Conservation (phyloP, 192 early-diverging fungal genomes). For the Coemansia sp. region DNA sequence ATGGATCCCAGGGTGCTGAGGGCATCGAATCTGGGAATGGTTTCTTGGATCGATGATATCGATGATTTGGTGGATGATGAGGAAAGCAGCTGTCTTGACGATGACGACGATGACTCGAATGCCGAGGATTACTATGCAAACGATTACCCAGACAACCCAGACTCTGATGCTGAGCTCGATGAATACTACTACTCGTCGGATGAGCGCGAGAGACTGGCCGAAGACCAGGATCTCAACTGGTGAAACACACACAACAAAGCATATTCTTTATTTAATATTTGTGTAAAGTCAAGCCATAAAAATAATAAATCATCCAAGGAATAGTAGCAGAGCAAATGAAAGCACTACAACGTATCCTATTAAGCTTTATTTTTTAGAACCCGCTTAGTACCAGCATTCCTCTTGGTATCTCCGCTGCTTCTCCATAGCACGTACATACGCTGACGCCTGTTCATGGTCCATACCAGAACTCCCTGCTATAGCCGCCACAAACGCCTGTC, state of each 20-base stretch:
- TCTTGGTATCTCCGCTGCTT: conserved; percentile 73
- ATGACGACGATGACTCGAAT: conserved; percentile 58
- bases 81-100: conserved; percentile 25
- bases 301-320: no score
- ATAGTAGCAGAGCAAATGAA: no score
- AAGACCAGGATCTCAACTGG: background rate
- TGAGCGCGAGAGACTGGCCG: conserved; percentile 7
- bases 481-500: conserved; percentile 5
- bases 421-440: conserved; percentile 58
- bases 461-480: conserved; percentile 28
- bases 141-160: conserved; percentile 72
- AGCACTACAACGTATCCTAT: conserved; percentile 2
- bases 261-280: no score
- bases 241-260: no score
- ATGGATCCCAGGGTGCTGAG: background rate
- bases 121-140: conserved; percentile 78
- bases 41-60: conserved; percentile 53
- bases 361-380: background rate
- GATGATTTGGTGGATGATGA: conserved; percentile 43
- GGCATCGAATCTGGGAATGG: conserved; percentile 11
- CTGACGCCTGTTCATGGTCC: conserved; percentile 53
- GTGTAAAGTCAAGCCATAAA: no score
- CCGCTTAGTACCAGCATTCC: conserved; percentile 79
- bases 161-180: conserved; percentile 19
- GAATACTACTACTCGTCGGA: conserved; percentile 28